These are phyloP conservation scores for Tephrocybe rancida DNA, from an alignment of 768 basidiomycete genomes.

Conservation along the genomic window DNA sequence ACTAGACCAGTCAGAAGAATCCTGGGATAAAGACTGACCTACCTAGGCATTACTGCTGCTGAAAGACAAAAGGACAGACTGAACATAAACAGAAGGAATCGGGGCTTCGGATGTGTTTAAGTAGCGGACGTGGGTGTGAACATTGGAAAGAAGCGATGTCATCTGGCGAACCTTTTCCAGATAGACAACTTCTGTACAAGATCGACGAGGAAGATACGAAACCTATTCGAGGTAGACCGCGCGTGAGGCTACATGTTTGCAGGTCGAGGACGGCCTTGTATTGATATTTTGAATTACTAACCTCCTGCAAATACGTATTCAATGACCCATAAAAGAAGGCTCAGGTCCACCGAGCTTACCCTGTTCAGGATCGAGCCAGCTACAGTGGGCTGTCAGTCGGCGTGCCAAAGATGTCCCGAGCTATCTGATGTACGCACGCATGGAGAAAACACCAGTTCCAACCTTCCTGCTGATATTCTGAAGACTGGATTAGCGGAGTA, in stretches of 20 bases:
- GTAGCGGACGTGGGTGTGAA: slow-evolving; percentile 3
- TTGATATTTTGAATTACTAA: slow-evolving; percentile 8
- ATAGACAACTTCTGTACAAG: slow-evolving; percentile 52
- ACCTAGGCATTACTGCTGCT: slow-evolving; percentile 41
- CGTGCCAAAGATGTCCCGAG: background rate
- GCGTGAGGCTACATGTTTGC: slow-evolving; percentile 26
- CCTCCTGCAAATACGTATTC: slow-evolving; percentile 37
- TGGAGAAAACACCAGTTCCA: slow-evolving; percentile 39
- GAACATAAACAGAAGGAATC: slow-evolving; percentile 43
- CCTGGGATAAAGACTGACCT: background rate
- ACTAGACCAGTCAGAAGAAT: slow-evolving; percentile 21
- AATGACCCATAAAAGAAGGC: slow-evolving; percentile 43
- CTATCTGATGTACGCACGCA: slow-evolving; percentile 19
- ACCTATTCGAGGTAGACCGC: slow-evolving; percentile 47
- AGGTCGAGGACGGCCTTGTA: background rate
- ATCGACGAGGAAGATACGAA: slow-evolving; percentile 49
- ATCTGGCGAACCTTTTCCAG: slow-evolving; percentile 36
- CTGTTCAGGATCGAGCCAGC: slow-evolving; percentile 38
- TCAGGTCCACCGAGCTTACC: slow-evolving; percentile 39
- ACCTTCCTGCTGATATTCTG: slow-evolving; percentile 40
- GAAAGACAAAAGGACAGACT: slow-evolving; percentile 38
- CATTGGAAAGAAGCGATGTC: background rate
- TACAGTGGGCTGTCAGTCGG: background rate
- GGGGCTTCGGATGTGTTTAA: slow-evolving; percentile 44
- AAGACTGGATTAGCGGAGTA: background rate